These are phyloP conservation scores for Calocybe indica DNA, from an alignment of 768 basidiomycete species.

Conservation along the genomic window DNA sequence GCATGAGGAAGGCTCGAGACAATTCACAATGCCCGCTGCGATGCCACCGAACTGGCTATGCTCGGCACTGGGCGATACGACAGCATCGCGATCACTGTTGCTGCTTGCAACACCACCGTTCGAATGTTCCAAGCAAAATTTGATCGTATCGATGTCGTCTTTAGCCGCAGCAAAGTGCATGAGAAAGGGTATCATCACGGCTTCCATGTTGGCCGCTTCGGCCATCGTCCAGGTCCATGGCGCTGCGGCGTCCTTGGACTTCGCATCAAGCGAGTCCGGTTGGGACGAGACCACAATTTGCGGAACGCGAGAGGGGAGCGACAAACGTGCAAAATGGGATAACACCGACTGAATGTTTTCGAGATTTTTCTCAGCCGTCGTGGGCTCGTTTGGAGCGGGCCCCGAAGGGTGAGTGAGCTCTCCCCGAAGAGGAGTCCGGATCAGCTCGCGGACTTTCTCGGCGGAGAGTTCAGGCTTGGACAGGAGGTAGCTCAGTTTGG, in stretches of 20 bases:
- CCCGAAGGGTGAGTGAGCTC: constrained; percentile 65
- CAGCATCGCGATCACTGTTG: constrained; percentile 4
- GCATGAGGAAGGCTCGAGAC: constrained; percentile 62
- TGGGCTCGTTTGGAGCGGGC: constrained; percentile 35
- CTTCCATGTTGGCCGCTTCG: constrained; percentile 65
- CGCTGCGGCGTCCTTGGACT: constrained; percentile 44
- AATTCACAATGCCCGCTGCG: constrained; percentile 69
- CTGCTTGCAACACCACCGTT: constrained; percentile 17
- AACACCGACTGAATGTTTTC: constrained; percentile 62
- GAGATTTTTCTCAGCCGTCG: constrained; percentile 39
- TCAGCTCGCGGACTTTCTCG: constrained; percentile 65
- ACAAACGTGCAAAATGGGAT: constrained; percentile 62
- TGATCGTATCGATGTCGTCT: constrained; percentile 58
- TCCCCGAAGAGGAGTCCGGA: constrained; percentile 78
- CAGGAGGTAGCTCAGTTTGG: constrained; percentile 86
- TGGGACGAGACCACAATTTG: constrained; percentile 23
- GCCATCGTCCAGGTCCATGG: constrained; percentile 78
- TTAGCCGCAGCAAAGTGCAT: constrained; percentile 74
- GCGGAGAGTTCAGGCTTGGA: constrained; percentile 75
- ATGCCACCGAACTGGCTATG: constrained; percentile 31
- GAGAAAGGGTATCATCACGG: constrained; percentile 68
- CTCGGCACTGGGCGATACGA: constrained; percentile 15
- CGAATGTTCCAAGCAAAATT: constrained; percentile 47
- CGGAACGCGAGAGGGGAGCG: constrained; percentile 30
- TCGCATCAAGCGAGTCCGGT: constrained; percentile 31